A percentile compares a stretch with the other conserved stretches of the same genome.
Conservation (phyloP, 352 stramenopile genomes). For the Pythium aristosporum region DNA sequence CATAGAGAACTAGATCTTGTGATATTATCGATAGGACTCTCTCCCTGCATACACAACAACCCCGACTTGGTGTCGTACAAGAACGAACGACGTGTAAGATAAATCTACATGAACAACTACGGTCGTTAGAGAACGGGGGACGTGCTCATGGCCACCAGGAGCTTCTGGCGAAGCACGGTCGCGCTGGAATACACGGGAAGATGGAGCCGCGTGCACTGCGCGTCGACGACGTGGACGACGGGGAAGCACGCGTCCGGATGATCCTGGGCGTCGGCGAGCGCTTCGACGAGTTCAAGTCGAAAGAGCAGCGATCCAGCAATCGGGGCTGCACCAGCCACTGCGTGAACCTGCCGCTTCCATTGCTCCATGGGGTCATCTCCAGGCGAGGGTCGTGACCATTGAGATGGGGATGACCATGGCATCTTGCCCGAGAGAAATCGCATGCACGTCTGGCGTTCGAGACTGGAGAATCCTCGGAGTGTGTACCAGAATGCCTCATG, state of each 20-base stretch:
- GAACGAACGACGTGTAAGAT: not conserved
- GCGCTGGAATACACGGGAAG: slow-evolving; percentile 58
- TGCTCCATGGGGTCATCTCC: slow-evolving; percentile 13
- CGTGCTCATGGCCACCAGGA: slow-evolving; percentile 58
- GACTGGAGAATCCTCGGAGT: slow-evolving; percentile 37
- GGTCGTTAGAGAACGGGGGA: slow-evolving; percentile 2
- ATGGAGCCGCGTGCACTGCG: slow-evolving; percentile 41
- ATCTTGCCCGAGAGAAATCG: slow-evolving; percentile 42
- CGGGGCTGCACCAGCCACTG: not conserved
- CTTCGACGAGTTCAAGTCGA: slow-evolving; percentile 46
- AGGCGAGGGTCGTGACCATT: not conserved
- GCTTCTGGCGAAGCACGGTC: slow-evolving; percentile 50
- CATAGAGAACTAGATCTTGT: too few species aligned
- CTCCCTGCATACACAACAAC: not conserved
- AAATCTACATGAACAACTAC: not conserved
- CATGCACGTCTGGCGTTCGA: slow-evolving; percentile 42
- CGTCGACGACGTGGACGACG: slow-evolving; percentile 38
- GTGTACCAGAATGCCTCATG: slow-evolving; percentile 55
- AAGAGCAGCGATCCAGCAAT: slow-evolving; percentile 16
- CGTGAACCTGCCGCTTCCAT: slow-evolving; percentile 12
- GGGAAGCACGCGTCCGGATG: slow-evolving; percentile 62
- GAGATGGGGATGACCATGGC: too few species aligned
- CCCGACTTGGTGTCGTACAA: not conserved
- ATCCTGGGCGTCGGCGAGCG: slow-evolving; percentile 40
- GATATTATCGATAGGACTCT: too few species aligned